Evolutionary conservation across 139 green algal genomes (phyloP).

Genomic region (Pycnococcus provasolii): DNA sequence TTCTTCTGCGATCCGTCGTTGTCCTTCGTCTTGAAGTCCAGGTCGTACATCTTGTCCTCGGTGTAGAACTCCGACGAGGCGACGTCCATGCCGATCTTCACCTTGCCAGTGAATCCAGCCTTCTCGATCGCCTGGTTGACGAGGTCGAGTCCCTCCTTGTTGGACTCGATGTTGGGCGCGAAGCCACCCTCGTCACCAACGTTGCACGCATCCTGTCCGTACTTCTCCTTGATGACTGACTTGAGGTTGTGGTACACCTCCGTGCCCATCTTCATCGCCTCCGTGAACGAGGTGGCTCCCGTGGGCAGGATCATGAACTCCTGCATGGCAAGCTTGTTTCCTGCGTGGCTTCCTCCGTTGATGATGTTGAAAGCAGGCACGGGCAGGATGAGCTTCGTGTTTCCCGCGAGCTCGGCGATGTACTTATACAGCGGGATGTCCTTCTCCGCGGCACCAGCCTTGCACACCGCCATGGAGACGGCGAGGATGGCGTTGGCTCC

Average conservation of each 20-base stretch:
- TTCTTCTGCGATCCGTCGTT: conserved; percentile 77
- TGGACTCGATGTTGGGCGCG: conserved; percentile 87
- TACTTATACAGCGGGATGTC: conserved; percentile 85
- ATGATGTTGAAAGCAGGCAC: conserved; percentile 99
- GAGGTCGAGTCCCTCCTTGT: conserved; percentile 87
- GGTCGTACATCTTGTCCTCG: conserved; percentile 86
- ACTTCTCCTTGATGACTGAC: conserved; percentile 79
- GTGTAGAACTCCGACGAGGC: conserved; percentile 91
- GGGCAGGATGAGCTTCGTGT: conserved; percentile 55
- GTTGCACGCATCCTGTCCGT: conserved; percentile 94
- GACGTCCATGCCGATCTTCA: conserved; percentile 99
- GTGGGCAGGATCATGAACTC: conserved; percentile 99
- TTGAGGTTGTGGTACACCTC: conserved; percentile 98
- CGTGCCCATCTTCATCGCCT: conserved; percentile 85
- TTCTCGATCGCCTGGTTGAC: conserved; percentile 86
- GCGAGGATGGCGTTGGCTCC: conserved; percentile 97
- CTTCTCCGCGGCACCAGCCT: conserved; percentile 88
- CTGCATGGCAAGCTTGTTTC: conserved; percentile 97
- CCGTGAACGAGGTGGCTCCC: conserved; percentile 68
- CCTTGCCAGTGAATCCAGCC: conserved; percentile 79
- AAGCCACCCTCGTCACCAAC: conserved; percentile 99
- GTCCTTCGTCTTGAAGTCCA: conserved; percentile 90
- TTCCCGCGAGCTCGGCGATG: conserved; percentile 42
- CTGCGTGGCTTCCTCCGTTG: conserved; percentile 94
- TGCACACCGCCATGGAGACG: conserved; percentile 85